A percentile compares a stretch with the other conserved stretches of the same genome.
These are phyloP conservation scores for Ananas comosus DNA, from an alignment of 176 grass and related monocot genomes.

Conservation along the genomic window DNA sequence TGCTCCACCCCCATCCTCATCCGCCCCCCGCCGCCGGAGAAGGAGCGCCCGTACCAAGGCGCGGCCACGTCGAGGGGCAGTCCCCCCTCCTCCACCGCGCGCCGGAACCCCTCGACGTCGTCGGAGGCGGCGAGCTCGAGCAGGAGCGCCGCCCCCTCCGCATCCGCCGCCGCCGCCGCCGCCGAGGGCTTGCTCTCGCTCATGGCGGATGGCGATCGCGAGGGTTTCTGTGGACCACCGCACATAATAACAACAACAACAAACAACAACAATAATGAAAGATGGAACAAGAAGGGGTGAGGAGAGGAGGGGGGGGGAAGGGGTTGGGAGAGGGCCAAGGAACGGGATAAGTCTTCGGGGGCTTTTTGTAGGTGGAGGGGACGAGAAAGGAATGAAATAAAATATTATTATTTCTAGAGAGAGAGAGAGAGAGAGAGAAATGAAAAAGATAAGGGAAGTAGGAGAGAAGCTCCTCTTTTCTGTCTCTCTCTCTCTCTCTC, in stretches of 20 bases:
- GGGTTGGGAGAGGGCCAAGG: conserved; percentile 7
- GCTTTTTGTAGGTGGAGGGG: neutral
- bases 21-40: neutral
- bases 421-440: conserved; percentile 11
- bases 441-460: conserved; percentile 40
- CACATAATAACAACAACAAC: conserved; percentile 50
- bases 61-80: neutral
- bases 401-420: conserved; percentile 33
- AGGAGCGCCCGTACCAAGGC: conserved; percentile 52
- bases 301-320: neutral
- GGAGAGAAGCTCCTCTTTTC: conserved; percentile 32
- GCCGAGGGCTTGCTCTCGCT: conserved; percentile 3
- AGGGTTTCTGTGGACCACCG: conserved; percentile 53
- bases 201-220: conserved; percentile 14
- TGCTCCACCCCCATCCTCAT: conserved; percentile 31
- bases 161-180: neutral
- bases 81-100: conserved; percentile 44
- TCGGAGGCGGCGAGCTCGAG: conserved; percentile 78
- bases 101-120: conserved; percentile 42
- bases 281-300: neutral
- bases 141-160: conserved; percentile 12
- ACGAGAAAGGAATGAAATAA: conserved; percentile 18
- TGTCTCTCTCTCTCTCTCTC: neutral
- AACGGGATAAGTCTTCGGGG: neutral
- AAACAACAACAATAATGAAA: neutral